phyloP scores from a whole-genome alignment of 495 filamentous ascomycete genomes.

The Antarctomyces pellizariae region DNA sequence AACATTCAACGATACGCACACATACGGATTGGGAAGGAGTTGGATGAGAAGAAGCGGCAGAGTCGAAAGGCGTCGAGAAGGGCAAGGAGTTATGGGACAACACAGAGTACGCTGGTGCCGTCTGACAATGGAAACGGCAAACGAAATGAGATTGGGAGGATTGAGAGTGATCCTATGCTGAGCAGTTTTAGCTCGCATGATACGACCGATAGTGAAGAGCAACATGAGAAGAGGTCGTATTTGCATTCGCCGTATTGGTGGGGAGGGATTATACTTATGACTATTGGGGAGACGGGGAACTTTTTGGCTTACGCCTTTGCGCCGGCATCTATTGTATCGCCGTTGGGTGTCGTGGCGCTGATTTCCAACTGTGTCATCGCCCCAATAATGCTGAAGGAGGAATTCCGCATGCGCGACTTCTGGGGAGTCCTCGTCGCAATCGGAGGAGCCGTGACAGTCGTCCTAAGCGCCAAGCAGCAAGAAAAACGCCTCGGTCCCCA shows the following conservation, averaged over 20 bases:
- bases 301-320: conserved; percentile 97
- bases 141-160: conserved; percentile 7
- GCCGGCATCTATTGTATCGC: conserved; percentile 95
- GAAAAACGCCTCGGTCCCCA: conserved; percentile 81
- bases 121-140: conserved; percentile 7
- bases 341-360: conserved; percentile 80
- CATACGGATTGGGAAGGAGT: conserved; percentile 38
- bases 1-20: conserved; percentile 95
- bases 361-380: conserved; percentile 94
- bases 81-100: conserved; percentile 14
- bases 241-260: conserved; percentile 90
- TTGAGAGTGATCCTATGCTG: conserved; percentile 25
- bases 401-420: conserved; percentile 63
- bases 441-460: conserved; percentile 73
- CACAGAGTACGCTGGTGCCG: conserved; percentile 11
- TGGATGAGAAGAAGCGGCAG: conserved; percentile 24
- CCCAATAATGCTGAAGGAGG: conserved; percentile 75
- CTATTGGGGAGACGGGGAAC: conserved; percentile 80
- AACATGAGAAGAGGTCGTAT: conserved; percentile 31
- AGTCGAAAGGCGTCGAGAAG: too few relatives aligned
- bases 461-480: conserved; percentile 71
- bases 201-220: conserved; percentile 14
- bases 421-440: conserved; percentile 72
- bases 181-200: conserved; percentile 21
- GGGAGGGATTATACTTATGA: conserved; percentile 77